A percentile compares a stretch with the other conserved stretches of the same genome.
These are phyloP conservation scores for Ceratobasidium sp. DNA, from an alignment of 1,284 basidiomycete species.

Conservation along the genomic window DNA sequence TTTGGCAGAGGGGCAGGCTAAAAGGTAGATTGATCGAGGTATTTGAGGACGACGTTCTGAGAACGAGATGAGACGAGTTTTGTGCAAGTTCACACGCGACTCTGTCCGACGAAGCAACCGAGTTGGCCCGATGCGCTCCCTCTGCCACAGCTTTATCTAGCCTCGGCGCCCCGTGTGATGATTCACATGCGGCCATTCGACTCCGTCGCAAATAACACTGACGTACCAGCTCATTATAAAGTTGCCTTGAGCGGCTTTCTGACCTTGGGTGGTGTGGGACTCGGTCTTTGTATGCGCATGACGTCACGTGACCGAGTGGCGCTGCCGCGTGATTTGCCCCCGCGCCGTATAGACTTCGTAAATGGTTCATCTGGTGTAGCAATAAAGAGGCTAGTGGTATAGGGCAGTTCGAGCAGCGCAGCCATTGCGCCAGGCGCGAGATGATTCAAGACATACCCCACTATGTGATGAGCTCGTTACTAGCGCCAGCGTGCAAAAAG, in stretches of 20 bases:
- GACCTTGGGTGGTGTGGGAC: neutral
- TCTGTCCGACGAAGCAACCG: slow-evolving; percentile 35
- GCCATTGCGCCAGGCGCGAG: neutral
- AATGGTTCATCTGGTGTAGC: neutral
- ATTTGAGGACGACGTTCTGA: slow-evolving; percentile 14
- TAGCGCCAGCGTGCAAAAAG: neutral
- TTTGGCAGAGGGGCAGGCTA: neutral
- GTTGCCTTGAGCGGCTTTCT: neutral
- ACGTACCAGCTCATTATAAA: neutral
- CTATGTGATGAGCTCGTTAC: neutral
- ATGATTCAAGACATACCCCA: neutral
- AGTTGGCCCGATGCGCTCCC: slow-evolving; percentile 20
- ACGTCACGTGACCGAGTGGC: slow-evolving; percentile 8
- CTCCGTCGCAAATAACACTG: neutral
- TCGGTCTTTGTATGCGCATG: slow-evolving; percentile 29
- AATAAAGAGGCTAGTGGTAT: slow-evolving; percentile 28
- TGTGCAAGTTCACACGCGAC: slow-evolving; percentile 37
- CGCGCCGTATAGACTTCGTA: neutral
- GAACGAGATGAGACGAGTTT: slow-evolving; percentile 30
- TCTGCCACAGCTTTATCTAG: neutral
- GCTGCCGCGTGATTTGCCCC: slow-evolving; percentile 11
- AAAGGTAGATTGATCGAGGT: neutral
- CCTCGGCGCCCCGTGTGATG: slow-evolving; percentile 31
- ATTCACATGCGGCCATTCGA: slow-evolving; percentile 7
- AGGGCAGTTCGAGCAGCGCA: slow-evolving; percentile 14